These are phyloP conservation scores for Kodamaea anthophila DNA, from an alignment of 1,139 yeast genomes.

Conservation along the genomic window DNA sequence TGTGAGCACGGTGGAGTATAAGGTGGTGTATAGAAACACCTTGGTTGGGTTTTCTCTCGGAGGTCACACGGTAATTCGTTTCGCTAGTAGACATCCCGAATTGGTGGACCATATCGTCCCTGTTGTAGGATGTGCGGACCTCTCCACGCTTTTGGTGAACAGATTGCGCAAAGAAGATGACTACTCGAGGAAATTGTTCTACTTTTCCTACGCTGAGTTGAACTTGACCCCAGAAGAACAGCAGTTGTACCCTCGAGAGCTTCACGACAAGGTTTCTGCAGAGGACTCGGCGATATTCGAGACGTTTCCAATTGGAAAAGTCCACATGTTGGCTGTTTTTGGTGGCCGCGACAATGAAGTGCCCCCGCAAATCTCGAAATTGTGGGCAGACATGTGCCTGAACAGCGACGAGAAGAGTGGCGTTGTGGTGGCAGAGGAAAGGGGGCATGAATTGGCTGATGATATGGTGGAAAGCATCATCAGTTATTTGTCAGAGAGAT, in stretches of 20 bases:
- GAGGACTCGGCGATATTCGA: constrained; percentile 32
- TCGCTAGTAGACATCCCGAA: constrained; percentile 35
- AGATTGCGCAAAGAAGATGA: constrained; percentile 23
- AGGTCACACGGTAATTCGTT: constrained; percentile 51
- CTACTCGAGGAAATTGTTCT: constrained; percentile 27
- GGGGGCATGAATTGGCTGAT: constrained; percentile 31
- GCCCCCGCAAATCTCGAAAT: constrained; percentile 27
- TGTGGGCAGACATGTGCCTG: constrained; percentile 30
- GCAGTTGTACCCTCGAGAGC: constrained; percentile 27
- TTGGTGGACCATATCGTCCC: constrained; percentile 38
- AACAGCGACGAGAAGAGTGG: constrained; percentile 23
- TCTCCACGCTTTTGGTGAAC: constrained; percentile 38
- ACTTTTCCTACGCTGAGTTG: constrained; percentile 32
- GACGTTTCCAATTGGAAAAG: constrained; percentile 25
- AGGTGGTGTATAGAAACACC: constrained; percentile 26
- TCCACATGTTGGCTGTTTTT: constrained; percentile 34
- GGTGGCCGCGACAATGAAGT: constrained; percentile 35
- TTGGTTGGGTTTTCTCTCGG: constrained; percentile 57
- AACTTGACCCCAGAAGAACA: constrained; percentile 22
- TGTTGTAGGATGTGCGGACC: constrained; percentile 42
- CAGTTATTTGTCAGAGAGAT: background rate
- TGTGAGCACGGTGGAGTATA: constrained; percentile 15
- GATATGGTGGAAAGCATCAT: constrained; percentile 32
- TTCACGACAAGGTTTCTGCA: constrained; percentile 27
- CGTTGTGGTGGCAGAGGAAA: constrained; percentile 24